Evolutionary conservation across 495 filamentous ascomycete species (phyloP).

Genomic region (Durotheca rogersii): DNA sequence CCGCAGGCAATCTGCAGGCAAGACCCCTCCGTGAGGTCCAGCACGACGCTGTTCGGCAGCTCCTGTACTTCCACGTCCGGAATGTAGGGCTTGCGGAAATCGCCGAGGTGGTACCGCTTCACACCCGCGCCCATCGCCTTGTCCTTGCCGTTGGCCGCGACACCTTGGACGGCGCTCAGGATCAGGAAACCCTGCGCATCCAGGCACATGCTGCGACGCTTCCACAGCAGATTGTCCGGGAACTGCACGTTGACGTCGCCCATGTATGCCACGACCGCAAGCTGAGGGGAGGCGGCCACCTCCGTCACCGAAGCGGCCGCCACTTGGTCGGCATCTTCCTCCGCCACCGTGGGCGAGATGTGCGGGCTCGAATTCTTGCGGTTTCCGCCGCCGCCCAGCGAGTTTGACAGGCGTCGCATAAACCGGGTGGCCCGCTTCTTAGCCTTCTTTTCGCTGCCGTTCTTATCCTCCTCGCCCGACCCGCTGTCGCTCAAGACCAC

Average conservation of each 20-base stretch:
- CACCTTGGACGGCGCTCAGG: conserved; percentile 57
- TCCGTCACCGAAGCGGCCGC: conserved; percentile 40
- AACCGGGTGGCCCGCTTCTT: conserved; percentile 69
- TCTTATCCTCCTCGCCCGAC: conserved; percentile 37
- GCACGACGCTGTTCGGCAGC: conserved; percentile 78
- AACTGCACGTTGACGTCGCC: conserved; percentile 94
- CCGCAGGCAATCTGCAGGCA: conserved; percentile 84
- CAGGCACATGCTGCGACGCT: conserved; percentile 77
- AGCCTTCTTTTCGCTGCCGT: conserved; percentile 56
- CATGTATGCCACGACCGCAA: conserved; percentile 59
- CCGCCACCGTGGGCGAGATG: conserved; percentile 62
- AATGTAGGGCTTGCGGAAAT: conserved; percentile 73
- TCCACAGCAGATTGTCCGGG: conserved; percentile 90
- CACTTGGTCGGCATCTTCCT: conserved; percentile 57
- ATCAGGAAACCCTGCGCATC: conserved; percentile 76
- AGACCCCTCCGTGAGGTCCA: conserved; percentile 82
- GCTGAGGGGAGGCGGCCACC: conserved; percentile 37
- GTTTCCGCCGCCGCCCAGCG: conserved; percentile 58
- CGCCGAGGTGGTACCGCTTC: conserved; percentile 77
- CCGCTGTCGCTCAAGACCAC: conserved; percentile 35
- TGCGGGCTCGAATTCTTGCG: conserved; percentile 54
- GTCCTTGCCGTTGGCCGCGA: conserved; percentile 36
- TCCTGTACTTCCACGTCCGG: conserved; percentile 89
- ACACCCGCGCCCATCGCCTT: conserved; percentile 42
- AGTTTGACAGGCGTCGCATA: conserved; percentile 76